Evolutionary conservation across 192 early-diverging fungal species (phyloP).

Genomic region (Linnemannia elongata): DNA sequence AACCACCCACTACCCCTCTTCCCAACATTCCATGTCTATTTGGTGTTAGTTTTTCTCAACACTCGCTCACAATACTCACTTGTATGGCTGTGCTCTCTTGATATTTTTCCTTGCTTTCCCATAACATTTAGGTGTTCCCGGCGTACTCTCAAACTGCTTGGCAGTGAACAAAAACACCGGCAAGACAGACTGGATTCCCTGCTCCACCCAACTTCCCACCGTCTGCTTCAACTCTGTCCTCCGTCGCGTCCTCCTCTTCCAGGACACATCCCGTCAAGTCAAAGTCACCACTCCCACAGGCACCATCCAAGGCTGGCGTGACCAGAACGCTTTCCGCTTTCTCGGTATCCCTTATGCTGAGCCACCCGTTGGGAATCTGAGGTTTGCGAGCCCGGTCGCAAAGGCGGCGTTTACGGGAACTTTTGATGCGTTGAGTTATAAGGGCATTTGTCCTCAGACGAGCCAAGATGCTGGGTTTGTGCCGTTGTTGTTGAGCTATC

Average conservation of each 20-base stretch:
- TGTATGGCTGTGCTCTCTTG: background rate
- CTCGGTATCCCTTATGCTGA: constrained; percentile 55
- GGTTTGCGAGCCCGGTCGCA: constrained; percentile 39
- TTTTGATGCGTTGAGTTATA: constrained; percentile 17
- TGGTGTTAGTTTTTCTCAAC: too few species aligned
- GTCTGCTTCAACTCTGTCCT: constrained; percentile 42
- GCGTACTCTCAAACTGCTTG: constrained; percentile 28
- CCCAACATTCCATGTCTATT: too few species aligned
- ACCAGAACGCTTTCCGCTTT: constrained; percentile 50
- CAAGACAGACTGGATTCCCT: constrained; percentile 29
- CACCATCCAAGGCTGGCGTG: constrained; percentile 46
- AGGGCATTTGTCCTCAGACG: constrained; percentile 33
- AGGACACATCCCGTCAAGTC: constrained; percentile 46
- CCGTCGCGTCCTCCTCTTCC: constrained; percentile 38
- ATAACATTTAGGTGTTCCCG: constrained; percentile 17
- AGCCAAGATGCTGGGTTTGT: constrained; percentile 19
- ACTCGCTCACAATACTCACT: background rate
- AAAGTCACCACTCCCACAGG: constrained; percentile 35
- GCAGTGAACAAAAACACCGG: constrained; percentile 36
- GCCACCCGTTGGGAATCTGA: constrained; percentile 32
- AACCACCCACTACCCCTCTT: background rate
- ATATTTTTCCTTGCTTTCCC: background rate
- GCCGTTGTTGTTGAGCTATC: constrained; percentile 10
- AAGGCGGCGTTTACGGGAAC: constrained; percentile 24
- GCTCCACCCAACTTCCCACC: constrained; percentile 24